A percentile compares a stretch with the other conserved stretches of the same genome.
Conservation (phyloP, 768 basidiomycete genomes). For the Cubamyces sp. region DNA sequence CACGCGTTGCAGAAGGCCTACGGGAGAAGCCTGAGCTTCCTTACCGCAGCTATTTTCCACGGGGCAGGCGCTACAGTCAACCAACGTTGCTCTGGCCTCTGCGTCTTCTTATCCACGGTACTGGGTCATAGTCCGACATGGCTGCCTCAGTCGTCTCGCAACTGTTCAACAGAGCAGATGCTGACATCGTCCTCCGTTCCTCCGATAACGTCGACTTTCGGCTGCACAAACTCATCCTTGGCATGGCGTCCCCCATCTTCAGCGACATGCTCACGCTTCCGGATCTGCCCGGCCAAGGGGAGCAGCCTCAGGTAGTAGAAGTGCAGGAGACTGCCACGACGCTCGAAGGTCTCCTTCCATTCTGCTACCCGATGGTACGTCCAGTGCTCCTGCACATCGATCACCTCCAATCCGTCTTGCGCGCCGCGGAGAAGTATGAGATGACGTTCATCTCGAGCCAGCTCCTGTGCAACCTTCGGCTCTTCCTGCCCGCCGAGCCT, state of each 20-base stretch:
- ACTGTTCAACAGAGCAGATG: conserved; percentile 42
- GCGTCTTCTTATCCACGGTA: background rate
- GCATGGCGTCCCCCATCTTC: conserved; percentile 44
- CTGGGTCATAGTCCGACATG: background rate
- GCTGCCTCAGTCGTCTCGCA: background rate
- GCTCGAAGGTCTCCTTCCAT: conserved; percentile 16
- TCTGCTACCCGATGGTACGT: conserved; percentile 21
- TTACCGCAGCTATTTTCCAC: background rate
- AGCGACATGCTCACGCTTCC: conserved; percentile 25
- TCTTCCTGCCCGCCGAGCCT: conserved; percentile 7
- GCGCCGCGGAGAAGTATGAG: conserved; percentile 30
- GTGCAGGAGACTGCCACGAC: conserved; percentile 7
- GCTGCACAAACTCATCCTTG: conserved; percentile 47
- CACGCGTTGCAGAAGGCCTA: too few species aligned
- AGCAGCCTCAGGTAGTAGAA: conserved; percentile 1
- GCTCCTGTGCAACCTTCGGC: background rate
- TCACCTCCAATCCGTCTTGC: background rate
- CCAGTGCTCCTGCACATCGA: conserved; percentile 1
- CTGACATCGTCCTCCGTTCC: conserved; percentile 48
- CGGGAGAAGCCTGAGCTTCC: too few species aligned
- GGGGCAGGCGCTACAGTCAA: background rate
- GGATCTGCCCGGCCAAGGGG: background rate
- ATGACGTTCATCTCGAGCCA: conserved; percentile 16
- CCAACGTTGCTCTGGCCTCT: background rate
- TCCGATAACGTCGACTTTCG: conserved; percentile 48